phyloP scores from a whole-genome alignment of 495 filamentous ascomycete genomes.

The Apiosordaria backusii region DNA sequence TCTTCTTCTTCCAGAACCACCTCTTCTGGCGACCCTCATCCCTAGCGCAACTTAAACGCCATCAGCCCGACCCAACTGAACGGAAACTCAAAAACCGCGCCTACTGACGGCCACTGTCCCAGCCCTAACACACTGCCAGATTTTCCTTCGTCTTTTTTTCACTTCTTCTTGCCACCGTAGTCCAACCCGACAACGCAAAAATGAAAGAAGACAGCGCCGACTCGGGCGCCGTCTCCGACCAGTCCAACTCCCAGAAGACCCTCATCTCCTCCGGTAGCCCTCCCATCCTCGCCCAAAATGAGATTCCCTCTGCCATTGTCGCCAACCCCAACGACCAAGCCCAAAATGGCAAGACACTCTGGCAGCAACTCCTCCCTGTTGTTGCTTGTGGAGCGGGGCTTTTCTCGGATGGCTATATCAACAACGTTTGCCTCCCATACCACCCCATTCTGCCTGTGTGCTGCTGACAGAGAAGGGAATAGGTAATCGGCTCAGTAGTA shows the following conservation, averaged over 20 bases:
- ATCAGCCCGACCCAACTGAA: background rate
- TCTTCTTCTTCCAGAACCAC: background rate
- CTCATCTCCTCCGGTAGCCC: background rate
- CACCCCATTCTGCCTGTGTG: background rate
- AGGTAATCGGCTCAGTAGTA: conserved; percentile 81
- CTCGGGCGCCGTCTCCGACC: background rate
- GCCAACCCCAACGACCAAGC: background rate
- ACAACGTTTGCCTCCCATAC: conserved; percentile 49
- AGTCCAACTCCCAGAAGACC: background rate
- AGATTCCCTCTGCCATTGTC: background rate
- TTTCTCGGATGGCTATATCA: conserved; percentile 89
- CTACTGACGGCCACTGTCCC: background rate
- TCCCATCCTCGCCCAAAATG: background rate
- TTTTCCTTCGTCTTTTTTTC: background rate
- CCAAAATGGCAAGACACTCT: conserved; percentile 4
- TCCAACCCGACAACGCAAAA: background rate
- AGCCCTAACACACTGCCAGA: background rate
- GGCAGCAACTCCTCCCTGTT: conserved; percentile 40
- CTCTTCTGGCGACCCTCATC: background rate
- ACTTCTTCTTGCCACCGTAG: background rate
- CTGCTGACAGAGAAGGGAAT: background rate
- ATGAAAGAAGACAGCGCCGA: background rate
- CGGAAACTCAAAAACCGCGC: background rate
- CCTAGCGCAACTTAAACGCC: background rate
- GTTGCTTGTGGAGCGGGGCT: conserved; percentile 86